Evolutionary conservation across 192 early-diverging fungal species (phyloP).

Genomic region (Coemansia sp.): DNA sequence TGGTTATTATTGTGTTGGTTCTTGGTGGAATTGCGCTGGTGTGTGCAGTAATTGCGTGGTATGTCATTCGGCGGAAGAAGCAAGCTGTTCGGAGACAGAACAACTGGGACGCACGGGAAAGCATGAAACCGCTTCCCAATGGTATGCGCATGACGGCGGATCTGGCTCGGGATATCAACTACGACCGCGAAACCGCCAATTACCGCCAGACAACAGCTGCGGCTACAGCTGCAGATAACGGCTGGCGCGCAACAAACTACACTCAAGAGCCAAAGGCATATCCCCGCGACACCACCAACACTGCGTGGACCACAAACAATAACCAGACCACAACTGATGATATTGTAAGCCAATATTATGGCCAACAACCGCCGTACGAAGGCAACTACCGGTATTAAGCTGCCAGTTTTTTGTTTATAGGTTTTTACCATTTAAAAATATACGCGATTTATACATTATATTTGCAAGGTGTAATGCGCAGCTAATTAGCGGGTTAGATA

Average conservation of each 20-base stretch:
- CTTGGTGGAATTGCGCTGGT: constrained; percentile 1
- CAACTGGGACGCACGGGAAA: constrained; percentile 7
- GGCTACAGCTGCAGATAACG: not conserved
- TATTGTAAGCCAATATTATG: constrained; percentile 12
- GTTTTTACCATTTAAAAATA: constrained; percentile 3
- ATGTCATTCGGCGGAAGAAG: constrained; percentile 5
- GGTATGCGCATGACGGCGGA: not conserved
- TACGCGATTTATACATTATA: not conserved
- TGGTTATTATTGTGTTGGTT: not conserved
- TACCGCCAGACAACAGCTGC: not conserved
- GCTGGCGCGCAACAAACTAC: not conserved
- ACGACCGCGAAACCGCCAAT: not conserved
- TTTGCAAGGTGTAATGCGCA: not conserved
- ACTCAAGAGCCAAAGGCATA: not conserved
- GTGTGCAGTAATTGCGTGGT: constrained; percentile 6
- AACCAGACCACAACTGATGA: constrained; percentile 2
- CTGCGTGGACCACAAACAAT: not conserved
- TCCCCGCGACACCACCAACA: not conserved
- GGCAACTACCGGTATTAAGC: not conserved
- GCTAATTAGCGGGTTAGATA: not conserved
- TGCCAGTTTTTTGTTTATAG: not conserved
- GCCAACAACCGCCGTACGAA: not conserved
- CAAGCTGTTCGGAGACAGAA: constrained; percentile 5
- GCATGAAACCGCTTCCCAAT: constrained; percentile 6
- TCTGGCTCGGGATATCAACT: not conserved